Conservation (phyloP, 805 yeast species). For the Lachancea waltii region DNA sequence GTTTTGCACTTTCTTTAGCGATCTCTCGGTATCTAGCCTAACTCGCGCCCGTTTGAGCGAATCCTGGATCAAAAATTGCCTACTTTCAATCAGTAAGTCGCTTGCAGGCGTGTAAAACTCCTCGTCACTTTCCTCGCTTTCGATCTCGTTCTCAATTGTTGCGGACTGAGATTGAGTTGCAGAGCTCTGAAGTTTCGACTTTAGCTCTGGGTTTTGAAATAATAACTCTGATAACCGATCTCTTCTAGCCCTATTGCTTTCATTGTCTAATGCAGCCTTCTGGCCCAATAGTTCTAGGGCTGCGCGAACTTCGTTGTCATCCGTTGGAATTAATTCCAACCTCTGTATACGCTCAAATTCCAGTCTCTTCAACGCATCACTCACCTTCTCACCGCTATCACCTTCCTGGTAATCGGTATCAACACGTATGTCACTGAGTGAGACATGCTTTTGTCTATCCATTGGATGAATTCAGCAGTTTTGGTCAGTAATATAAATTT, state of each 20-base stretch:
- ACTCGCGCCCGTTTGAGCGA: constrained; percentile 44
- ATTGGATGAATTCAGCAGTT: not conserved
- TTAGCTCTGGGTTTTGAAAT: constrained; percentile 27
- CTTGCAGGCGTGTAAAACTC: constrained; percentile 84
- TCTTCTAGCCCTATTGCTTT: constrained; percentile 55
- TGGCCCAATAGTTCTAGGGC: constrained; percentile 45
- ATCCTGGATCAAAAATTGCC: constrained; percentile 45
- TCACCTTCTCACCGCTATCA: constrained; percentile 23
- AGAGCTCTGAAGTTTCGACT: constrained; percentile 16
- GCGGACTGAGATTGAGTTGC: no score
- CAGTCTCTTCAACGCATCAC: constrained; percentile 22
- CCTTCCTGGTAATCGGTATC: constrained; percentile 10
- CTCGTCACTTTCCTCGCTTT: constrained; percentile 53
- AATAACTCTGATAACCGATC: constrained; percentile 48
- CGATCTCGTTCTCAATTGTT: no score
- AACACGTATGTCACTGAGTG: constrained; percentile 4
- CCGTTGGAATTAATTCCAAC: constrained; percentile 46
- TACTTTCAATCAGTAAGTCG: constrained; percentile 42
- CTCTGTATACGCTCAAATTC: constrained; percentile 27
- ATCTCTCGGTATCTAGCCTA: constrained; percentile 36
- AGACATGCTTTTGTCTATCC: not conserved
- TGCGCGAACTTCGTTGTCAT: constrained; percentile 55
- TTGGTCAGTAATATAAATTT: no score
- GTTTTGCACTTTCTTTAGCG: constrained; percentile 30
- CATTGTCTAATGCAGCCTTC: constrained; percentile 53